These are phyloP conservation scores for Ceratobasidium sp. DNA, from an alignment of 1,284 basidiomycete genomes.

Conservation along the genomic window DNA sequence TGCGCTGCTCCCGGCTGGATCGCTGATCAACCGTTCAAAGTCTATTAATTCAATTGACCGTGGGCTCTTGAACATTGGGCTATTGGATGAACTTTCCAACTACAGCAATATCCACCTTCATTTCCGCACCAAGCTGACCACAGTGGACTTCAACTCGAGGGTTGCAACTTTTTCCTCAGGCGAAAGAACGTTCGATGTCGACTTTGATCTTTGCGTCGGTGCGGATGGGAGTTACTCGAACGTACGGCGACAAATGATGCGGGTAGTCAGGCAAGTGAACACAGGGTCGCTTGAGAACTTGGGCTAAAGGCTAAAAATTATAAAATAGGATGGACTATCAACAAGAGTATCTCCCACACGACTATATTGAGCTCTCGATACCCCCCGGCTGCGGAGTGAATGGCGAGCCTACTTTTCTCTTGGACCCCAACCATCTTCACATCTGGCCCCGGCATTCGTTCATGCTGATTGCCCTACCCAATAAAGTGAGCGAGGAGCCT, in stretches of 20 bases:
- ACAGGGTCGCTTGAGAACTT: conserved; percentile 46
- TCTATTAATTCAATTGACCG: conserved; percentile 94
- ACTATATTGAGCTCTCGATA: conserved; percentile 96
- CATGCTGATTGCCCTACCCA: conserved; percentile 98
- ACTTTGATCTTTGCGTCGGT: conserved; percentile 85
- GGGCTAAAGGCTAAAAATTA: conserved; percentile 45
- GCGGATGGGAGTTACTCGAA: conserved; percentile 89
- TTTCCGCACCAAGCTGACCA: conserved; percentile 80
- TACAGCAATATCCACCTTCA: conserved; percentile 69
- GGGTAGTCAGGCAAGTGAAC: conserved; percentile 73
- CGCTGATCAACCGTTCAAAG: conserved; percentile 53
- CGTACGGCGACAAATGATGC: conserved; percentile 86
- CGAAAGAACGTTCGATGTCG: conserved; percentile 57
- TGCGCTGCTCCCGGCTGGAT: not conserved
- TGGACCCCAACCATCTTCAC: conserved; percentile 95
- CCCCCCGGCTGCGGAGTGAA: conserved; percentile 71
- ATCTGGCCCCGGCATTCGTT: conserved; percentile 99
- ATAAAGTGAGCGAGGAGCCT: conserved; percentile 67
- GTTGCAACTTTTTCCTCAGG: conserved; percentile 50
- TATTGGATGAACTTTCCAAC: conserved; percentile 73
- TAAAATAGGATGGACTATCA: conserved; percentile 95
- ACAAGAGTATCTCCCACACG: conserved; percentile 92
- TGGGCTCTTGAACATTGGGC: conserved; percentile 80
- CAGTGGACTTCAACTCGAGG: conserved; percentile 74
- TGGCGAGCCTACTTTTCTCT: conserved; percentile 71